Percentiles rank a stretch among this genome's conserved stretches.
Conservation (phyloP, 2,329 filamentous ascomycete genomes). For the Alternaria incomplexa region DNA sequence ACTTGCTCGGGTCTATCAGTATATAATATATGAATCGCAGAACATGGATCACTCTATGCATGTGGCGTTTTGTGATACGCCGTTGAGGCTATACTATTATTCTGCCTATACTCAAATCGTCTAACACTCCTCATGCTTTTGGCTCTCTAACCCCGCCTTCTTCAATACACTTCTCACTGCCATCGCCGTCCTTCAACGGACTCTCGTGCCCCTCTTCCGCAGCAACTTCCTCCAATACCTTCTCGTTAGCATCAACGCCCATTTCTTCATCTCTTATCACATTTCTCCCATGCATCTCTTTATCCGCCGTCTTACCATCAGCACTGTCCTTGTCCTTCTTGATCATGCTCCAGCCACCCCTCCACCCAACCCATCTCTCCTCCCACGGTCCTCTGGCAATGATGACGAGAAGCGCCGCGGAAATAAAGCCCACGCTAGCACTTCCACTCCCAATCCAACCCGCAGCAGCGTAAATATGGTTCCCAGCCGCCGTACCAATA, state of each 20-base stretch:
- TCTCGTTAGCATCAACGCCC: slow-evolving; percentile 25
- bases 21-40: neutral
- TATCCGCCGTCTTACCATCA: slow-evolving; percentile 47
- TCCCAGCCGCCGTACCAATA: slow-evolving; percentile 65
- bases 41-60: neutral
- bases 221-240: slow-evolving; percentile 32
- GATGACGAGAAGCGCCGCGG: slow-evolving; percentile 55
- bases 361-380: slow-evolving; percentile 66
- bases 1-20: neutral
- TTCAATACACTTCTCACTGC: slow-evolving; percentile 10
- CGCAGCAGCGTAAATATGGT: slow-evolving; percentile 60
- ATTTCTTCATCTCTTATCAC: slow-evolving; percentile 24
- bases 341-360: slow-evolving; percentile 60
- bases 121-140: slow-evolving; percentile 10
- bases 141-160: slow-evolving; percentile 18
- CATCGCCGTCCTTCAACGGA: slow-evolving; percentile 13
- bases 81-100: neutral
- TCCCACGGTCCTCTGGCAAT: slow-evolving; percentile 62
- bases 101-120: neutral
- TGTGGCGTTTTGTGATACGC: neutral
- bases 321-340: slow-evolving; percentile 51
- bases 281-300: slow-evolving; percentile 7
- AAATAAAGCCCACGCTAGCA: slow-evolving; percentile 62
- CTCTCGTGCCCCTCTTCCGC: slow-evolving; percentile 38
- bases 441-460: slow-evolving; percentile 66